A percentile compares a stretch with the other conserved stretches of the same genome.
These are phyloP conservation scores for Hypholoma sublateritium DNA, from an alignment of 768 basidiomycete genomes.

Conservation along the genomic window DNA sequence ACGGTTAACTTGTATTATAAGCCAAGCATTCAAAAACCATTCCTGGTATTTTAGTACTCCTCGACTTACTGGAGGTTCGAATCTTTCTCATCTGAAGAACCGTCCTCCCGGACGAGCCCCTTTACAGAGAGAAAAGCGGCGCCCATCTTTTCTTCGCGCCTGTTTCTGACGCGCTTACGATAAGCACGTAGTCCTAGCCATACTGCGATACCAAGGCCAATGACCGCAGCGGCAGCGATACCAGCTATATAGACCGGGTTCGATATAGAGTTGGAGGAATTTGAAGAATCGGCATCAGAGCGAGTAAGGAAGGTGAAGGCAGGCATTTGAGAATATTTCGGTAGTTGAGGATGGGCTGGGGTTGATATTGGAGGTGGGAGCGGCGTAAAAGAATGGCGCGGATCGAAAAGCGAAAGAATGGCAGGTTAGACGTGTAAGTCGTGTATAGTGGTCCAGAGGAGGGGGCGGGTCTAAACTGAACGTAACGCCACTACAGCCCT, in stretches of 20 bases:
- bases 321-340: constrained; percentile 15
- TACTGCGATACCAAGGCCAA: constrained; percentile 34
- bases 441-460: neutral
- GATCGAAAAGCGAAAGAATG: constrained; percentile 2
- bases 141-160: constrained; percentile 35
- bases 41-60: neutral
- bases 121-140: constrained; percentile 49
- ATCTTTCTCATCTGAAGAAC: constrained; percentile 21
- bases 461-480: neutral
- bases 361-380: neutral
- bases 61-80: constrained; percentile 19
- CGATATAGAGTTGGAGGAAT: constrained; percentile 7
- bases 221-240: constrained; percentile 44
- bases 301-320: constrained; percentile 17
- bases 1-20: neutral
- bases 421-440: constrained; percentile 1
- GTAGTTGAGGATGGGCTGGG: neutral
- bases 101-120: constrained; percentile 40
- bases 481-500: neutral
- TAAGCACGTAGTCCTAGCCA: constrained; percentile 45
- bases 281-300: constrained; percentile 8
- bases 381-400: constrained; percentile 1
- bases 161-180: constrained; percentile 38
- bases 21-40: neutral
- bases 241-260: constrained; percentile 47